phyloP scores from a whole-genome alignment of 75 land plant species.

The Pinus albicaulis region DNA sequence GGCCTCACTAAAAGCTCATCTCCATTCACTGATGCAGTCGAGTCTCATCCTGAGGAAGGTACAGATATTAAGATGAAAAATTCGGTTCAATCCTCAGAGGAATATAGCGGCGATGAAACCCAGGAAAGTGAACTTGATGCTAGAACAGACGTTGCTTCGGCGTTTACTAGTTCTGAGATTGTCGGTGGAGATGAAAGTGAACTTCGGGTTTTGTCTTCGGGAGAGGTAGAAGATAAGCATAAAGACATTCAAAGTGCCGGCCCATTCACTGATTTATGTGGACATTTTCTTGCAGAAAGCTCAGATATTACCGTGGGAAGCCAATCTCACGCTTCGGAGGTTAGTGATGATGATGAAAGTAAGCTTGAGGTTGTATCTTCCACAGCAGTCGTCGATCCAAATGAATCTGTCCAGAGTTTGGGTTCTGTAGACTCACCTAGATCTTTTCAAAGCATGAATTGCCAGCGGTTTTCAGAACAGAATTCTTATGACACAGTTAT shows the following conservation, averaged over 20 bases:
- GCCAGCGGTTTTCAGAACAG: background rate
- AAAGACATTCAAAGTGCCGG: background rate
- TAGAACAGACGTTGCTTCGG: background rate
- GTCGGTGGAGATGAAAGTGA: background rate
- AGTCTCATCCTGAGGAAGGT: background rate
- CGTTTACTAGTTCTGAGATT: background rate
- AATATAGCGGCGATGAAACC: background rate
- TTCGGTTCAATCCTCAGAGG: too few species aligned
- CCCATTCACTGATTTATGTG: background rate
- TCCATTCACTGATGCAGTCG: background rate
- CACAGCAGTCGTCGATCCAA: constrained; percentile 1
- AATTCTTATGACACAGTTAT: background rate
- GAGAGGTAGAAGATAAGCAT: background rate
- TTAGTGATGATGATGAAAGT: constrained; percentile 10
- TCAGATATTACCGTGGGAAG: background rate
- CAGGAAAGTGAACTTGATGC: background rate
- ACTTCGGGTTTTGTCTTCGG: background rate
- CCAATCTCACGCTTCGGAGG: background rate
- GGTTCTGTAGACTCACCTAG: constrained; percentile 1
- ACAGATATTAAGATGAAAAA: background rate
- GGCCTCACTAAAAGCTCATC: background rate
- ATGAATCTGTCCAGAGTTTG: constrained; percentile 2
- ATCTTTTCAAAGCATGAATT: background rate
- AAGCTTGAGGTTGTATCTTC: constrained; percentile 5
- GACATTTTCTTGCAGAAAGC: background rate